Percentiles rank a stretch among this genome's conserved stretches.
These are phyloP conservation scores for Niebla homalea DNA, from an alignment of 495 filamentous ascomycete species.

Conservation along the genomic window DNA sequence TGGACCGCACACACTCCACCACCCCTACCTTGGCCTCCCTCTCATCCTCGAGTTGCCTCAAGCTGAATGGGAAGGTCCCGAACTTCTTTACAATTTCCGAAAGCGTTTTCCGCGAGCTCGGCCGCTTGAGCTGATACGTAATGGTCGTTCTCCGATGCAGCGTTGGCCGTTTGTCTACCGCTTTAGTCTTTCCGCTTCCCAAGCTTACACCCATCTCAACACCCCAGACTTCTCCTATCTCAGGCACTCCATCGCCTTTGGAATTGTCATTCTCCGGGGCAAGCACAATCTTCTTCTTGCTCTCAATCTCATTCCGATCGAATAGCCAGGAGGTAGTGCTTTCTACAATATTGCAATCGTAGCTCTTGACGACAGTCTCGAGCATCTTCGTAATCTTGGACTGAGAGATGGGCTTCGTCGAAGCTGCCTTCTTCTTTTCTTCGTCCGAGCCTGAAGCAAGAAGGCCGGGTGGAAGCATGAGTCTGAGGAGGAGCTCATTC, in stretches of 20 bases:
- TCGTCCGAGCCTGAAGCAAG: conserved; percentile 75
- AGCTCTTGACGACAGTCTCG: conserved; percentile 82
- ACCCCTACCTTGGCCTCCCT: conserved; percentile 91
- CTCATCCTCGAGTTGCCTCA: conserved; percentile 95
- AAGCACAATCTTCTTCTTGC: conserved; percentile 95
- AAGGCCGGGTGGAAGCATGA: conserved; percentile 81
- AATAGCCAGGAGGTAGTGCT: conserved; percentile 95
- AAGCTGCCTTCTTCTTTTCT: conserved; percentile 83
- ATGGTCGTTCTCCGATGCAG: conserved; percentile 85
- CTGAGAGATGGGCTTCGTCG: conserved; percentile 67
- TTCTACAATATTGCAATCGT: conserved; percentile 88
- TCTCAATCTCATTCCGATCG: conserved; percentile 92
- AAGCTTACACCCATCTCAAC: conserved; percentile 87
- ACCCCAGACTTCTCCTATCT: conserved; percentile 93
- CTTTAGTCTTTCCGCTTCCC: conserved; percentile 90
- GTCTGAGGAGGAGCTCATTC: conserved; percentile 82
- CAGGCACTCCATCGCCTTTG: conserved; percentile 82
- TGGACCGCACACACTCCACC: conserved; percentile 82
- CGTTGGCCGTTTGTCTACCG: conserved; percentile 69
- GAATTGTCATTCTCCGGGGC: conserved; percentile 65
- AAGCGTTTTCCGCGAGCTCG: conserved; percentile 75
- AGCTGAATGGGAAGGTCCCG: conserved; percentile 91
- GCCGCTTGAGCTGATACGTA: conserved; percentile 82
- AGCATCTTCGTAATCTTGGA: conserved; percentile 70
- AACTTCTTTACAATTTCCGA: conserved; percentile 95